Base-by-base conservation (phyloP, 805 yeast genomes). In the Phaffomyces opuntiae region DNA sequence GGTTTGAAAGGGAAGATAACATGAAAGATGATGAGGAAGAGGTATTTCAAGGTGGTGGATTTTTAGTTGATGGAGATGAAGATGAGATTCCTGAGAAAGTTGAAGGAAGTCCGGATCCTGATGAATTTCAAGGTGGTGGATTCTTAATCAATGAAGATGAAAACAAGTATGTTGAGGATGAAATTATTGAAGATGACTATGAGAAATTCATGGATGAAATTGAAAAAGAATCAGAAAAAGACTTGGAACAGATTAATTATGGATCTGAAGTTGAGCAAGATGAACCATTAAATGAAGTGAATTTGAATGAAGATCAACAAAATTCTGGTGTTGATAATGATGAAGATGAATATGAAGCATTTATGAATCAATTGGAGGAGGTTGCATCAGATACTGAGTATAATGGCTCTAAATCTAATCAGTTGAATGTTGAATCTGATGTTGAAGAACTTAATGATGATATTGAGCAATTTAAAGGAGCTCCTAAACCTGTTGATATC, bases 261-360 rank as follows among this genome's bases (percentile, higher is more conserved):
- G 34, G 34, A 14, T 32, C 17, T n/a, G 11, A 32, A n/a, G n/a
- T n/a, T 7, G 19, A 32, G 4, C 12, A 29, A 5, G 32, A 7
- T 31, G 34, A 14, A 31, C 8, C 8, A 3, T 31, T 14, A 7
- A 31, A 11, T 3, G 32, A 9, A 29, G 32, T 21, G 7, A 21
- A 29, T 29, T 13, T 11, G 32, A 13, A 9, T 29, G 32, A 29
- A 11, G 32, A 13, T 11, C 13, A 29, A 29, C 14, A 29, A 11
- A 29, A 29, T 29, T 26, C 26, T 21, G 40, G 13, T 33, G 27
- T 16, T 33, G 4, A 7, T 9, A 17, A 33, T 8, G 17, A 33
- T 9, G n/a, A 33, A 19, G 57, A 56, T 26, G 60, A 55, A 11
- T 58, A 45, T 39, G 61, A 57, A 29, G 53, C 52, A 3, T 56